A percentile compares a stretch with the other conserved stretches of the same genome.
Conservation (phyloP, 441 rosid genomes). For the Euphorbia celastroides region DNA sequence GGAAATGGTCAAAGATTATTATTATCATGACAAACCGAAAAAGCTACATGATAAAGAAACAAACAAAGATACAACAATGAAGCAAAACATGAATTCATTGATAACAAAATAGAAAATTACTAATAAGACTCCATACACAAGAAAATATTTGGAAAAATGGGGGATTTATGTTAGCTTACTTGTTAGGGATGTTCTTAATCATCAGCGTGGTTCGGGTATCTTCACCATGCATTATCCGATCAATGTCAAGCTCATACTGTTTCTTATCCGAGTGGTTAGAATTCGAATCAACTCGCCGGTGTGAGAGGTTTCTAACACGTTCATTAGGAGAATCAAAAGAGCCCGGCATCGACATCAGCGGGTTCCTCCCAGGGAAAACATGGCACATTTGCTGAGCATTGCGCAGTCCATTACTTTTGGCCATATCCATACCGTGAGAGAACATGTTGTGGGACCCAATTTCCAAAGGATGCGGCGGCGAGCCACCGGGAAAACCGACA, state of each 20-base stretch:
- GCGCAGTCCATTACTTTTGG: too few relatives aligned
- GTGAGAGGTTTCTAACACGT: slow-evolving; percentile 44
- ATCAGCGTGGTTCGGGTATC: slow-evolving; percentile 65
- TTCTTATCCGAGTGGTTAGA: slow-evolving; percentile 82
- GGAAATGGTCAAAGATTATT: not conserved
- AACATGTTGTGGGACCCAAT: slow-evolving; percentile 36
- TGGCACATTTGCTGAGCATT: too few relatives aligned
- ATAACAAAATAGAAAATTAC: not conserved
- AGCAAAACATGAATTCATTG: not conserved
- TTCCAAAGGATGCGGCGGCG: slow-evolving; percentile 37
- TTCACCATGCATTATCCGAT: slow-evolving; percentile 50
- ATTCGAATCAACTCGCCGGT: too few relatives aligned
- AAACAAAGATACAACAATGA: too few relatives aligned
- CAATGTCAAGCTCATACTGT: slow-evolving; percentile 59
- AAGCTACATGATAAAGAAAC: too few relatives aligned
- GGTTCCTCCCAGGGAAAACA: slow-evolving; percentile 39
- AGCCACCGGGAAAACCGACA: slow-evolving; percentile 36
- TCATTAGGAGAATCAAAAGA: slow-evolving; percentile 46
- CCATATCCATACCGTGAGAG: slow-evolving; percentile 33
- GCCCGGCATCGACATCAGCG: slow-evolving; percentile 30
- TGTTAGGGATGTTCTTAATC: slow-evolving; percentile 84
- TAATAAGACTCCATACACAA: slow-evolving; percentile 14
- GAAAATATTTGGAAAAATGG: too few relatives aligned
- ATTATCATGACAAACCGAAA: too few relatives aligned
- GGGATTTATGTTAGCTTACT: too few relatives aligned